phyloP scores from a whole-genome alignment of 2,329 filamentous ascomycete genomes.

The Botrytis deweyae region DNA sequence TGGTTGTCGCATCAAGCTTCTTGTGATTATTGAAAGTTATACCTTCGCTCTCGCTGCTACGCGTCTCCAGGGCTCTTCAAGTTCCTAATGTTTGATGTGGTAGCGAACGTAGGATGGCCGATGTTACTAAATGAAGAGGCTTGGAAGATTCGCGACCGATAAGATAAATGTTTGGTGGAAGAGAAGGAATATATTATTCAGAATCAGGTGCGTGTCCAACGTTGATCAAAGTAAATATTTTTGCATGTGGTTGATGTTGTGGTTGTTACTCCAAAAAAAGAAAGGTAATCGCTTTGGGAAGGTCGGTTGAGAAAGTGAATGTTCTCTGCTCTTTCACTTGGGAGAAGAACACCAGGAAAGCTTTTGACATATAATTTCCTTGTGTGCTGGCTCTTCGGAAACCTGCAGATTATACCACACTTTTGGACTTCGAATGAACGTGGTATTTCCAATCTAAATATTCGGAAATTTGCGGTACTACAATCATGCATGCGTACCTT shows the following conservation, averaged over 20 bases:
- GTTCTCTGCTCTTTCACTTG: slow-evolving; percentile 4
- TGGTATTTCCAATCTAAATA: slow-evolving; percentile 7
- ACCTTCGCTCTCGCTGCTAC: not conserved
- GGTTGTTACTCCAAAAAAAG: slow-evolving; percentile 8
- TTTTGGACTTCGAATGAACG: slow-evolving; percentile 2
- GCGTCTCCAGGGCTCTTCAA: not conserved
- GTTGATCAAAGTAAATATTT: slow-evolving; percentile 6
- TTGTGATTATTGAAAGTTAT: not conserved
- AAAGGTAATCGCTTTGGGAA: not conserved
- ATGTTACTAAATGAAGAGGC: not conserved
- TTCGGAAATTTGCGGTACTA: slow-evolving; percentile 15
- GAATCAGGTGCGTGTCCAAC: not conserved
- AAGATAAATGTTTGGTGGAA: not conserved
- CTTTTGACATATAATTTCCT: slow-evolving; percentile 3
- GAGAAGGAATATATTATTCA: not conserved
- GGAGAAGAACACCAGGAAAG: not conserved
- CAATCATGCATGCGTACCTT: not conserved
- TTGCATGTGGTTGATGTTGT: slow-evolving; percentile 11
- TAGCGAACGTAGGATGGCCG: not conserved
- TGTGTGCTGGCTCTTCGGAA: slow-evolving; percentile 23
- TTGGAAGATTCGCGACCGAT: not conserved
- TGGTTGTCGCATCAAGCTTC: not conserved
- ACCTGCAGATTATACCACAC: slow-evolving; percentile 21
- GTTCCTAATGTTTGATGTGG: not conserved
- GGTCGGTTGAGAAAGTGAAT: slow-evolving; percentile 6